phyloP scores from a whole-genome alignment of 1,139 yeast species.

The Yarrowia galli region DNA sequence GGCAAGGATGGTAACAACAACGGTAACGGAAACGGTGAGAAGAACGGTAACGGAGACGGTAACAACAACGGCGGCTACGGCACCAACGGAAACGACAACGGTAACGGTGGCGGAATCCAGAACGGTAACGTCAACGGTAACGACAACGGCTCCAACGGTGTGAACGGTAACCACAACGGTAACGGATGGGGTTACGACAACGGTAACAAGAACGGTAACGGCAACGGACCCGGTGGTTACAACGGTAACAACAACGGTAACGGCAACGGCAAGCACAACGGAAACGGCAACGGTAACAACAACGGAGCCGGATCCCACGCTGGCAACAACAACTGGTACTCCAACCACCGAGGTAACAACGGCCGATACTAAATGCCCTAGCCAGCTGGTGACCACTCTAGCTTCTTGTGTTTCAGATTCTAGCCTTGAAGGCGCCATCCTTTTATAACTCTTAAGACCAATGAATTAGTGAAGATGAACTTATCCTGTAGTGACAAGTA shows the following conservation, averaged over 20 bases:
- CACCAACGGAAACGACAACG: slow-evolving; percentile 11
- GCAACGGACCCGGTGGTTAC: too few relatives aligned
- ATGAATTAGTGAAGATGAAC: background rate
- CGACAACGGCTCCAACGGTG: slow-evolving; percentile 4
- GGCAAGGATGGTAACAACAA: background rate
- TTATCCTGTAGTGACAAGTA: background rate
- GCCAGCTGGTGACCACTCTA: too few relatives aligned
- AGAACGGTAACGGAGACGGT: background rate
- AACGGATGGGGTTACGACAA: too few relatives aligned
- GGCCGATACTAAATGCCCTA: background rate
- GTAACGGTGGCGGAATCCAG: background rate
- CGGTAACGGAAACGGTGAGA: background rate
- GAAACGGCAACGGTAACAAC: background rate
- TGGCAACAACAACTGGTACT: slow-evolving; percentile 3
- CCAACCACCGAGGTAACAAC: too few relatives aligned
- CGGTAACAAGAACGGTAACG: background rate
- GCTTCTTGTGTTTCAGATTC: slow-evolving; percentile 5
- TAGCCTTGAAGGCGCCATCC: slow-evolving; percentile 1
- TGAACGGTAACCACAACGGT: slow-evolving; percentile 2
- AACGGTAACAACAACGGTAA: slow-evolving; percentile 1
- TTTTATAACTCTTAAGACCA: slow-evolving; percentile 21
- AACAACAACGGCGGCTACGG: slow-evolving; percentile 2
- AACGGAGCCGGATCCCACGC: background rate
- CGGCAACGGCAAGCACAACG: background rate
- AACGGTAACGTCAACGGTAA: slow-evolving; percentile 10